Conservation (phyloP, 2,329 filamentous ascomycete species). For the Cordyceps militaris region DNA sequence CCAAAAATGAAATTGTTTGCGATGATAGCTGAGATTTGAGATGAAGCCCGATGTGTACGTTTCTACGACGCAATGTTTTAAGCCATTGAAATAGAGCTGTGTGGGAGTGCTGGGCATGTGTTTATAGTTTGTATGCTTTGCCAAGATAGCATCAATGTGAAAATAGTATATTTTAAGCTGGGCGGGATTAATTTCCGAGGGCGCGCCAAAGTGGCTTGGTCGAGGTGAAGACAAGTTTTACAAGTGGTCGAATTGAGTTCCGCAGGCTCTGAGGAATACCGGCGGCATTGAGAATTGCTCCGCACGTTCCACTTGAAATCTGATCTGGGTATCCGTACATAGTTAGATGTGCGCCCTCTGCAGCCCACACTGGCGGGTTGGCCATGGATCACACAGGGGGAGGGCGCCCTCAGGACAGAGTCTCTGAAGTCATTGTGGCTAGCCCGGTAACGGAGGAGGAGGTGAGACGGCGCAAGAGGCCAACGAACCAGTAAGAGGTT, state of each 20-base stretch:
- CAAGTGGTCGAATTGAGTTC: too few species aligned
- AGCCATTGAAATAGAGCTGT: background rate
- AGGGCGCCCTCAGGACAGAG: background rate
- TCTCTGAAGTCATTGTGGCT: background rate
- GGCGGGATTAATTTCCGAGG: background rate
- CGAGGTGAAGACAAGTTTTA: too few species aligned
- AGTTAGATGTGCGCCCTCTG: background rate
- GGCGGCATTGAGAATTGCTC: background rate
- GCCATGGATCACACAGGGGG: background rate
- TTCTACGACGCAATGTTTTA: slow-evolving; percentile 9
- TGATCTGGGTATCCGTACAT: too few species aligned
- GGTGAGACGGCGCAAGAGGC: background rate
- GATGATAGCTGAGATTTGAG: slow-evolving; percentile 10
- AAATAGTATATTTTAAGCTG: background rate
- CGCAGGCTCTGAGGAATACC: background rate
- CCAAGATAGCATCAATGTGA: background rate
- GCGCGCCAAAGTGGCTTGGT: too few species aligned
- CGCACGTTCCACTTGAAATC: background rate
- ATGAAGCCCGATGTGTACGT: slow-evolving; percentile 9
- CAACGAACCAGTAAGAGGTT: background rate
- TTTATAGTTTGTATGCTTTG: background rate
- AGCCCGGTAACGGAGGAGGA: slow-evolving; percentile 2
- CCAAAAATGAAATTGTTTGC: slow-evolving; percentile 8
- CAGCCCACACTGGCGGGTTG: too few species aligned
- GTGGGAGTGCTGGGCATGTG: background rate